phyloP scores from a whole-genome alignment of 2,329 filamentous ascomycete genomes.

The Microdochium bolleyi region DNA sequence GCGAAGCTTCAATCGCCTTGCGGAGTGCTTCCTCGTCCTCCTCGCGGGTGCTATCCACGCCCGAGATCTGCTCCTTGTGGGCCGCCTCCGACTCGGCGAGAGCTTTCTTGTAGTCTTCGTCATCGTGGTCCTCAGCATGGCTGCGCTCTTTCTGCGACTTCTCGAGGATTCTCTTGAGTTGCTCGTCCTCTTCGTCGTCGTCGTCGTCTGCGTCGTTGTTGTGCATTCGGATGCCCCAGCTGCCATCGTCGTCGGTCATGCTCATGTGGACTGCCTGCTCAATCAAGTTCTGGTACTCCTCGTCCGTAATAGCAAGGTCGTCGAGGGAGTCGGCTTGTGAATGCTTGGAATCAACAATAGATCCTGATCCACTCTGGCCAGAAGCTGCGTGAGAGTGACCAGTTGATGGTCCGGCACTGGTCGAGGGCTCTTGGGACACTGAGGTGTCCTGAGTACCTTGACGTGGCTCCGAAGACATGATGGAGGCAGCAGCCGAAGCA shows the following conservation, averaged over 20 bases:
- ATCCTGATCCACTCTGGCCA: conserved; percentile 5
- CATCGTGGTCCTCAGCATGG: conserved; percentile 16
- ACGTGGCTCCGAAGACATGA: conserved; percentile 3
- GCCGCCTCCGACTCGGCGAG: conserved; percentile 28
- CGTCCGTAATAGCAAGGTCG: conserved; percentile 41
- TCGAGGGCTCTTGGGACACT: conserved; percentile 2
- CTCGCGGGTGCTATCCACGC: conserved; percentile 2
- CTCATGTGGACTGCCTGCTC: conserved; percentile 49
- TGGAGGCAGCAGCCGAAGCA: conserved; percentile 6
- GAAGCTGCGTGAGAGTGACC: not conserved
- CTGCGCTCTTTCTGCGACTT: conserved; percentile 15
- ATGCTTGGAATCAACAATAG: conserved; percentile 13
- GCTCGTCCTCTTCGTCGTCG: conserved; percentile 9
- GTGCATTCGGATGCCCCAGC: conserved; percentile 9
- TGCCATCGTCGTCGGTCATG: conserved; percentile 22
- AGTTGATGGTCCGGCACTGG: not conserved
- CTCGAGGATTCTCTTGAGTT: conserved; percentile 11
- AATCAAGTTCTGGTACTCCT: conserved; percentile 48
- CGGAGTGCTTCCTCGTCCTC: conserved; percentile 23
- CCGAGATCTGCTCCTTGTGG: conserved; percentile 2
- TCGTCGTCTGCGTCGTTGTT: conserved; percentile 11
- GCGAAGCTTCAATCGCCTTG: conserved; percentile 33
- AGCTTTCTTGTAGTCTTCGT: conserved; percentile 29
- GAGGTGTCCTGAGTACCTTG: not conserved
- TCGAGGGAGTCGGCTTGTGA: conserved; percentile 14